Evolutionary conservation across 2,329 filamentous ascomycete species (phyloP), one percentile per base, ranked within the genome.

Genomic region (Pestalotiopsis sp.): DNA sequence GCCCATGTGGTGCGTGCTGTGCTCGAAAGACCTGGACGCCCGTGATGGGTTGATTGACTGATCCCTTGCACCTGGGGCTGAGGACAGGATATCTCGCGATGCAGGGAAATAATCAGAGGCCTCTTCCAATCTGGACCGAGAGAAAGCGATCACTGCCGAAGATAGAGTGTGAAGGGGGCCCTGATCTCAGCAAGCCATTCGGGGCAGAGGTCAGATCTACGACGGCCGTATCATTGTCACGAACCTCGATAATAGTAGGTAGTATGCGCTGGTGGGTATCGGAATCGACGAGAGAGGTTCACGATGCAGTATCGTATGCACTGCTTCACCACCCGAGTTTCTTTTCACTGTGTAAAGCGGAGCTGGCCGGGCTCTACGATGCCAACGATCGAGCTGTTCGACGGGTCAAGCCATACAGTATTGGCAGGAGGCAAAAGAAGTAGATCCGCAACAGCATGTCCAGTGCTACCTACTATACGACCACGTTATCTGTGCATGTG

Each of bases 341-440:
- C 41, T 14, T 49, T 14, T 14, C 41, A 14, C n/a, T 49, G n/a
- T 61, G 23, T 31, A 61, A 5, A 61, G 58, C 58, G 58, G 23
- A 25, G 17, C 31, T 11, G 27, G 20, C 7, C 31, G 31, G 40
- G 31, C 49, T 40, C 63, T 31, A n/a, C 31, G 31, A 36, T 36
- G 31, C 45, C 61, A 63, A 23, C 38, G 38, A 23, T 49, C 38
- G 38, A 63, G 41, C 36, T 14, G n/a, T 65, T 56, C 38, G n/a
- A 56, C 45, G 45, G 41, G 41, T 56, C 45, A 31, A 57, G 27
- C 20, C 11, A 20, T 65, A 65, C 63, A 56, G 63, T 40, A 65
- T 23, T 31, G 63, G 63, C 63, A 65, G 63, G 63, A 65, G 63
- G 41, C 13, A 49, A 64, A 45, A 49, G n/a, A 14, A 49, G 27